Evolutionary conservation across 495 filamentous ascomycete genomes (phyloP).

Genomic region (Penicillium parvum): DNA sequence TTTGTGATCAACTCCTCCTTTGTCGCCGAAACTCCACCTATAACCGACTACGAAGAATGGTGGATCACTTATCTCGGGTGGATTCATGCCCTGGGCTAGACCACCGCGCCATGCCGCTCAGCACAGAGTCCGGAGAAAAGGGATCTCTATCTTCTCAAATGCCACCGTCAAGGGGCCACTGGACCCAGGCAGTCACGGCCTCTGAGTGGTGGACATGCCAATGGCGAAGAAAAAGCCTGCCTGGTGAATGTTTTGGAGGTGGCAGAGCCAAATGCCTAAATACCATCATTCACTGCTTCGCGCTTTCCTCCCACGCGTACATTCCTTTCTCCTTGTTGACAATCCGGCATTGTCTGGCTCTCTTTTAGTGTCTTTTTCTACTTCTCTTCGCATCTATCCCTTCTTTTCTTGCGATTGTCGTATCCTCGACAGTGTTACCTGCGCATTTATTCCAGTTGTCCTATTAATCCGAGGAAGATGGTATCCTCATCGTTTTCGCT

Average conservation of each 20-base stretch:
- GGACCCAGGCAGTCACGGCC: neutral
- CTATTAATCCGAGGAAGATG: slow-evolving; percentile 16
- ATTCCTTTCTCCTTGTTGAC: slow-evolving; percentile 27
- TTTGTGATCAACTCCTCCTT: neutral
- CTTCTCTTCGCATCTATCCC: slow-evolving; percentile 2
- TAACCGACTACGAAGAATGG: slow-evolving; percentile 10
- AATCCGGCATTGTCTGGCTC: slow-evolving; percentile 20
- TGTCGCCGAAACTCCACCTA: slow-evolving; percentile 1
- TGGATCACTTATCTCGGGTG: slow-evolving; percentile 5
- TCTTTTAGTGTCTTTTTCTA: slow-evolving; percentile 5
- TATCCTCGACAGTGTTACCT: no score
- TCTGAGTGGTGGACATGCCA: slow-evolving; percentile 3
- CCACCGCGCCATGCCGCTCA: neutral
- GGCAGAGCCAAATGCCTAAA: slow-evolving; percentile 6
- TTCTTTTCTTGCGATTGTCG: slow-evolving; percentile 5
- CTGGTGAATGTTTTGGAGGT: neutral
- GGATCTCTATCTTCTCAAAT: neutral
- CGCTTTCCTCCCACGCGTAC: slow-evolving; percentile 19
- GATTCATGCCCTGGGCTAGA: slow-evolving; percentile 1
- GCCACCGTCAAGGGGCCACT: slow-evolving; percentile 4
- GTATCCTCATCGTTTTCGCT: slow-evolving; percentile 16
- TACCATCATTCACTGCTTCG: slow-evolving; percentile 4
- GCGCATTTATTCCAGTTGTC: neutral
- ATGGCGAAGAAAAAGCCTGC: neutral
- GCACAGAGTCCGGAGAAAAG: neutral